Percentiles rank a stretch among this genome's conserved stretches.
Evolutionary conservation across 805 yeast species (phyloP).

Genomic region (Ogataea sp.): DNA sequence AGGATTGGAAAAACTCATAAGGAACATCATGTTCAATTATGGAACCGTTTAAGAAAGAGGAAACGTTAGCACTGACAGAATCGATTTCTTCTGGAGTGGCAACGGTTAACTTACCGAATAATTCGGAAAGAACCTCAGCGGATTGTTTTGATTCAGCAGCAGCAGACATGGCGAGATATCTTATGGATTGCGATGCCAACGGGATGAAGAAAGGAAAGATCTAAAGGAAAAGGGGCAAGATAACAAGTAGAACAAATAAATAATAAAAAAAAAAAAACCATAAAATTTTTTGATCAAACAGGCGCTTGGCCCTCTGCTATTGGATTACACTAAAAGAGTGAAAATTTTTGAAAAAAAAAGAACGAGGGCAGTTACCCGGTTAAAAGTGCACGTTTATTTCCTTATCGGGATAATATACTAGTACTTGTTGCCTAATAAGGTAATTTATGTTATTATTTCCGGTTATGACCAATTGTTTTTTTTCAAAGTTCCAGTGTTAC

Average conservation of each 20-base stretch:
- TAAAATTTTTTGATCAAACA: constrained; percentile 2
- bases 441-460: no score
- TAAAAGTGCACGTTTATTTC: no score
- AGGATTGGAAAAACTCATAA: constrained; percentile 70
- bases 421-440: not conserved
- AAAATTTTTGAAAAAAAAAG: constrained; percentile 1
- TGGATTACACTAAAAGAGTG: no score
- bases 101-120: constrained; percentile 85
- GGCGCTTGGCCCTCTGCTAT: no score
- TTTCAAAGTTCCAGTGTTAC: no score
- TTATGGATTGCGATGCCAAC: not conserved
- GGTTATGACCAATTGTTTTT: no score
- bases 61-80: constrained; percentile 80
- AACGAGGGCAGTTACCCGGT: no score
- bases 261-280: constrained; percentile 5
- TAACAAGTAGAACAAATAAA: constrained; percentile 5
- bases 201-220: constrained; percentile 1
- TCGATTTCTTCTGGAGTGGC: constrained; percentile 79
- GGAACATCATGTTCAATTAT: constrained; percentile 99
- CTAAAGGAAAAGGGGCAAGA: constrained; percentile 3
- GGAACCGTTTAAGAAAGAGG: constrained; percentile 91
- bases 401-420: no score
- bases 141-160: constrained; percentile 57
- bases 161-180: constrained; percentile 6
- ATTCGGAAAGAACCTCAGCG: constrained; percentile 82